Evolutionary conservation across 805 yeast genomes (phyloP).

Genomic region (Lipomyces oligophaga): DNA sequence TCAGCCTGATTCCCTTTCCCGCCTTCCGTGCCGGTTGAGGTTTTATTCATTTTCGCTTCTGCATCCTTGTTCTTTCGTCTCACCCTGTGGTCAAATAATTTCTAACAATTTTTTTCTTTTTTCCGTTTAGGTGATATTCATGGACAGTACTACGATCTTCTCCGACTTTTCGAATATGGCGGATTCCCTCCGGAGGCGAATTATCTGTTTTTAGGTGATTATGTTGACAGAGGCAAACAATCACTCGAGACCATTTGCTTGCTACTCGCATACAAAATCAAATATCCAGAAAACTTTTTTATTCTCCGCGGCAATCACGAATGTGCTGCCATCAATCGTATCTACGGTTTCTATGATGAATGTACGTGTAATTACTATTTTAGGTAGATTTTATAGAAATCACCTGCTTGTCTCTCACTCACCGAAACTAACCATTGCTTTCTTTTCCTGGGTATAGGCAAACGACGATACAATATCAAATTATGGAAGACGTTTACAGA

Average conservation of each 20-base stretch:
- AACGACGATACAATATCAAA: conserved; percentile 95
- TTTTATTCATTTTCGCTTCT: too few species aligned
- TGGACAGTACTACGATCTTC: conserved; percentile 94
- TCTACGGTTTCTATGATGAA: conserved; percentile 97
- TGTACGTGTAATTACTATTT: conserved; percentile 42
- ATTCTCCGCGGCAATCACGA: conserved; percentile 97
- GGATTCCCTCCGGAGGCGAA: conserved; percentile 99
- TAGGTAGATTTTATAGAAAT: neutral
- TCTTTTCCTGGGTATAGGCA: conserved; percentile 35
- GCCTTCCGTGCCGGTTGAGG: too few species aligned
- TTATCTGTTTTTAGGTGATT: conserved; percentile 92
- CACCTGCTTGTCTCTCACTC: neutral
- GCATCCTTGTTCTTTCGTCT: too few species aligned
- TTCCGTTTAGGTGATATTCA: conserved; percentile 94
- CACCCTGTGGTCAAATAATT: too few species aligned
- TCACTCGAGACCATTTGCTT: conserved; percentile 93
- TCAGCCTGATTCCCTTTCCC: conserved; percentile 2
- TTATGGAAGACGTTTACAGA: conserved; percentile 98
- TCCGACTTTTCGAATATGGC: conserved; percentile 94
- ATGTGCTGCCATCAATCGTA: conserved; percentile 96
- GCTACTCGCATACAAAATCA: conserved; percentile 90
- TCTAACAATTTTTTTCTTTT: too few species aligned
- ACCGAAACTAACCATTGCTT: neutral
- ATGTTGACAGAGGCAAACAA: conserved; percentile 98
- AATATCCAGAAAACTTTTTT: conserved; percentile 96